These are phyloP conservation scores for Aspergillus homomorphus DNA, from an alignment of 495 filamentous ascomycete species.

Conservation along the genomic window DNA sequence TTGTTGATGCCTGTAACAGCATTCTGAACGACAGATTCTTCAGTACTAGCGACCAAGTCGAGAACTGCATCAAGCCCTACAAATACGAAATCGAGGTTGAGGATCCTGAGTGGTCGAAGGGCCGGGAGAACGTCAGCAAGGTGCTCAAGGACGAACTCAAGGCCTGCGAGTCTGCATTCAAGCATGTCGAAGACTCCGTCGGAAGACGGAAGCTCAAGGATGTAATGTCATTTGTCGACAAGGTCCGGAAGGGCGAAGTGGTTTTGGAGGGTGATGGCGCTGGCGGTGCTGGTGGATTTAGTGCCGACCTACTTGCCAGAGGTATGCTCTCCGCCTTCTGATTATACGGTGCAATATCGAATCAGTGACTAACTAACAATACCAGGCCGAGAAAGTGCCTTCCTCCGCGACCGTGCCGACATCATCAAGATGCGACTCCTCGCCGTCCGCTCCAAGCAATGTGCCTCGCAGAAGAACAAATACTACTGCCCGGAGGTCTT, in stretches of 20 bases:
- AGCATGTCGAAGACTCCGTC: conserved; percentile 67
- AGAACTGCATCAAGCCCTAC: conserved; percentile 98
- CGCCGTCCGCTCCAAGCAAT: conserved; percentile 85
- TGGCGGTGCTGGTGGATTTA: conserved; percentile 89
- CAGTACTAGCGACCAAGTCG: conserved; percentile 95
- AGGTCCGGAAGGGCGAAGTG: conserved; percentile 77
- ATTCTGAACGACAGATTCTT: conserved; percentile 95
- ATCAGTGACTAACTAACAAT: conserved; percentile 20
- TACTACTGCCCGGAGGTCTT: conserved; percentile 98
- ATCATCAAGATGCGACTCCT: conserved; percentile 85
- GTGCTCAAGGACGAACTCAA: conserved; percentile 80
- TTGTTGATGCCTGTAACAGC: conserved; percentile 78
- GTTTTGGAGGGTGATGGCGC: conserved; percentile 76
- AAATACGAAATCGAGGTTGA: conserved; percentile 97
- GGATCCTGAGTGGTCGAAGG: conserved; percentile 79
- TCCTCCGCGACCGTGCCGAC: conserved; percentile 85
- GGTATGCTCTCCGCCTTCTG: conserved; percentile 49
- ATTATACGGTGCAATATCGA: neutral
- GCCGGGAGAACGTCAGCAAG: conserved; percentile 71
- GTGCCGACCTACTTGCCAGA: conserved; percentile 71
- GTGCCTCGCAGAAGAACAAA: conserved; percentile 76
- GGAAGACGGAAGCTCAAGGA: conserved; percentile 82
- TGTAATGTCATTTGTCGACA: conserved; percentile 88
- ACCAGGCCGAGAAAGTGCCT: conserved; percentile 82
- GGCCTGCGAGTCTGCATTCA: conserved; percentile 75